Conservation (phyloP, 2,329 filamentous ascomycete species). For the Aphanoascus verrucosus region DNA sequence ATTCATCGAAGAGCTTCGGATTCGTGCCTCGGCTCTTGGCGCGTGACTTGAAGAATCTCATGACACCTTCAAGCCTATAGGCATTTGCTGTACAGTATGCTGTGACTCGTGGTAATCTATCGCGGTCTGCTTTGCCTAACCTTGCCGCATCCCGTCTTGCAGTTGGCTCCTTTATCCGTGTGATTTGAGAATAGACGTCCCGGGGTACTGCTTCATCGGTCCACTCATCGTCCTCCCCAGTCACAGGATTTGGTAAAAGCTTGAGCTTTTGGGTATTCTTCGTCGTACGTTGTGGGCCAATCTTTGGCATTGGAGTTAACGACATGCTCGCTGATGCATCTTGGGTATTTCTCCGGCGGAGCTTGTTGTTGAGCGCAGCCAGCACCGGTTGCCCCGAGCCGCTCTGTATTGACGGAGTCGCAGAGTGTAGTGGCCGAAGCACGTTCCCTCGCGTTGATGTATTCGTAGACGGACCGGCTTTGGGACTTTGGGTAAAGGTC, state of each 20-base stretch:
- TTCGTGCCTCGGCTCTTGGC: conserved; percentile 65
- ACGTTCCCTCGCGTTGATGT: conserved; percentile 32
- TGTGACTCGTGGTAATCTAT: conserved; percentile 77
- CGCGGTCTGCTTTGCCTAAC: conserved; percentile 84
- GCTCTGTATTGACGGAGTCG: conserved; percentile 28
- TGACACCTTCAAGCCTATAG: conserved; percentile 79
- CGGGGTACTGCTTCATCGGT: conserved; percentile 80
- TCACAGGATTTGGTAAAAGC: conserved; percentile 81
- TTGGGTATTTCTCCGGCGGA: conserved; percentile 76
- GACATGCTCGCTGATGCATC: conserved; percentile 43
- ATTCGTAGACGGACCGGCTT: conserved; percentile 35
- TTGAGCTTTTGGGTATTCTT: conserved; percentile 96
- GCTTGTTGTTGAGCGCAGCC: conserved; percentile 72
- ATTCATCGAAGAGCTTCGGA: conserved; percentile 93
- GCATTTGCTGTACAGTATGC: conserved; percentile 92
- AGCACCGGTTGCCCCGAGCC: conserved; percentile 49
- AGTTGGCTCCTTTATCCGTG: conserved; percentile 90
- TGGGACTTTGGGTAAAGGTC: conserved; percentile 40
- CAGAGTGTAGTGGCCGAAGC: conserved; percentile 33
- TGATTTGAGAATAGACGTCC: conserved; percentile 97
- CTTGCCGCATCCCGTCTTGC: conserved; percentile 84
- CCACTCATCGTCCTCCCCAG: conserved; percentile 66
- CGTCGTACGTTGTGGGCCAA: conserved; percentile 87
- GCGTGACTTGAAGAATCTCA: conserved; percentile 82
- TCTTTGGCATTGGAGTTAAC: conserved; percentile 49